Evolutionary conservation across 345 rosid species (phyloP).

Genomic region (Rhodamnia rubescens): DNA sequence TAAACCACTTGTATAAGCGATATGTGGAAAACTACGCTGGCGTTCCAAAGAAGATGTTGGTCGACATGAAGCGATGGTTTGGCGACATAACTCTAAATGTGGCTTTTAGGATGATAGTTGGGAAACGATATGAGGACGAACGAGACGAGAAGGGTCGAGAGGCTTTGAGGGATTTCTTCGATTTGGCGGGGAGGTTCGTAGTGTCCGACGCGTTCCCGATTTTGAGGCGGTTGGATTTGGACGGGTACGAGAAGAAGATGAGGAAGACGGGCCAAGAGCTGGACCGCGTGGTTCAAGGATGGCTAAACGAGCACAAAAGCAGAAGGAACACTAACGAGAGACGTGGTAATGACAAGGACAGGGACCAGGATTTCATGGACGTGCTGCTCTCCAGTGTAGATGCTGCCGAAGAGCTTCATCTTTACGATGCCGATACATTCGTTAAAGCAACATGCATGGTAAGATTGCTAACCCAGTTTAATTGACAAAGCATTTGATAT

Average conservation of each 20-base stretch:
- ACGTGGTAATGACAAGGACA: background rate
- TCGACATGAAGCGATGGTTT: conserved; percentile 24
- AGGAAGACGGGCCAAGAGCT: conserved; percentile 7
- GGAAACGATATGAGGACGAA: conserved; percentile 6
- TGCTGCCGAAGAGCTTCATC: background rate
- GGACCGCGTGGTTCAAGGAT: conserved; percentile 8
- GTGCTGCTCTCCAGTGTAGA: conserved; percentile 9
- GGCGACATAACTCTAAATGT: conserved; percentile 16
- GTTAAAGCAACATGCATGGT: conserved; percentile 19
- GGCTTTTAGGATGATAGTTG: conserved; percentile 9
- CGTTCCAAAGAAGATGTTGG: background rate
- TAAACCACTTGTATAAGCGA: conserved; percentile 5
- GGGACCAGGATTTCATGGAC: conserved; percentile 18
- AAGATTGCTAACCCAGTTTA: background rate
- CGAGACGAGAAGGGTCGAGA: background rate
- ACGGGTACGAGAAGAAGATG: conserved; percentile 17
- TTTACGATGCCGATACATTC: conserved; percentile 12
- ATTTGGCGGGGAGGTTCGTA: conserved; percentile 3
- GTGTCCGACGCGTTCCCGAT: conserved; percentile 19
- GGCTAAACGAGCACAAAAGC: conserved; percentile 13
- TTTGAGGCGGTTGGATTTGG: conserved; percentile 26
- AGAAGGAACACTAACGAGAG: background rate
- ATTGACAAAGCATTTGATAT: too few relatives aligned
- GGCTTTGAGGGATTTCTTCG: conserved; percentile 7
- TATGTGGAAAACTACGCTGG: background rate